Evolutionary conservation across 2,329 filamentous ascomycete genomes (phyloP), one percentile per base, ranked within the genome.

Genomic region (Pyrenophora graminea): DNA sequence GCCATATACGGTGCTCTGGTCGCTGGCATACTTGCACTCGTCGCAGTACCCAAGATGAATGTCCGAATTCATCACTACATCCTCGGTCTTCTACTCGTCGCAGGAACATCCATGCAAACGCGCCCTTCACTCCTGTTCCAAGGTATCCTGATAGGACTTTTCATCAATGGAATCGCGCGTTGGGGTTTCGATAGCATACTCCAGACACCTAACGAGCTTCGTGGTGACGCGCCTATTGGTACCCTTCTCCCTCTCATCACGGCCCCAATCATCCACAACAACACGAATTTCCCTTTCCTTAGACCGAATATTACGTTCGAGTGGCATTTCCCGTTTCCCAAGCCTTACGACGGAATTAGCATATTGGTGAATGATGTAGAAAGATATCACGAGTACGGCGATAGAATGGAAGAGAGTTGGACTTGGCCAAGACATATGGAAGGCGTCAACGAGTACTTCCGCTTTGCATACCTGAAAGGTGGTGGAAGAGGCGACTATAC

Each of bases 31-130:
- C 91, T 92, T 8, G 53, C 64, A 2, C 82, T 89, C 30, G 79
- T 96, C 10, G 76, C 82, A 1, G 75, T 96, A 5, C 93, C 93
- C 0, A 83, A 85, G 6, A 84, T 96, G 44, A 88, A 86, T 55
- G 80, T 99, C 42, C 86, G 94, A 30, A 91, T 99, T 49, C 94
- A 99, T 69, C 94, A 99, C 72, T 99, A 97, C 70, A 90, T 97
- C 58, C 80, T 97, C 4, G 91, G 87, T 1, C 82, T 99, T 12
- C 79, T 97, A 0, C 82, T 99, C 0, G 82, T 97, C 4, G 91
- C 92, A 0, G 94, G 92, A 0, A 97, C 94, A 0, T 86, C 85
- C 45, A 85, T 97, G 72, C 92, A 96, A 61, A 97, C 90, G 5
- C 84, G 94, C 0, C 89, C 90, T 0, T 87, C 87, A 0, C 79